Evolutionary conservation across 2,329 filamentous ascomycete genomes (phyloP).

Genomic region (Penicillium olsonii): DNA sequence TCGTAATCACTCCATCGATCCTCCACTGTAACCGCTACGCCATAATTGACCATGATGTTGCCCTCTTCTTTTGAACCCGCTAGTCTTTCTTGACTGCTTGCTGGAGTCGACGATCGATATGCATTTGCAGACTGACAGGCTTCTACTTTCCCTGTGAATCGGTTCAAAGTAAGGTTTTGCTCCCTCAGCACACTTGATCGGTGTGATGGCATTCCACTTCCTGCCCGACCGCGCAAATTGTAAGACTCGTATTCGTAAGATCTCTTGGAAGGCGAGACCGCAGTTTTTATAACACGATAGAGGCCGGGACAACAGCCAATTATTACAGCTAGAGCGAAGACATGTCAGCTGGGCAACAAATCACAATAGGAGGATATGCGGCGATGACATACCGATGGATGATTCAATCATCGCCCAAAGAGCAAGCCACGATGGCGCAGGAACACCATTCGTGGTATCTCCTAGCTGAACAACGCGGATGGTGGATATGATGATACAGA

Average conservation of each 20-base stretch:
- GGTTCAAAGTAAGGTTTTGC: too few relatives aligned
- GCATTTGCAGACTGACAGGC: too few relatives aligned
- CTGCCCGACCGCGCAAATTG: too few relatives aligned
- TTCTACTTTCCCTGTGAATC: too few relatives aligned
- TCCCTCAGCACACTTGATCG: too few relatives aligned
- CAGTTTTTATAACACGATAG: slow-evolving; percentile 16
- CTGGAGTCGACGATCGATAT: too few relatives aligned
- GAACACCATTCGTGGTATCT: slow-evolving; percentile 27
- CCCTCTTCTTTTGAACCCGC: background rate
- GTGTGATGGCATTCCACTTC: too few relatives aligned
- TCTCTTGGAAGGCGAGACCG: slow-evolving; percentile 4
- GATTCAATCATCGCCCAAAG: slow-evolving; percentile 22
- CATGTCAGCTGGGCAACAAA: slow-evolving; percentile 4
- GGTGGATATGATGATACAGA: slow-evolving; percentile 28
- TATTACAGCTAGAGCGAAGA: slow-evolving; percentile 18
- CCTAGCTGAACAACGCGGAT: slow-evolving; percentile 37
- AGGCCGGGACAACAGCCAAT: slow-evolving; percentile 23
- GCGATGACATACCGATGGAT: too few relatives aligned
- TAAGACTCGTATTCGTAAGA: too few relatives aligned
- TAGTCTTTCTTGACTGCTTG: too few relatives aligned
- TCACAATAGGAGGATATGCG: too few relatives aligned
- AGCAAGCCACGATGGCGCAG: slow-evolving; percentile 38
- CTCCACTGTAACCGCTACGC: slow-evolving; percentile 15
- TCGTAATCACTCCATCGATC: slow-evolving; percentile 24
- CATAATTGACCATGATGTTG: slow-evolving; percentile 18